Percentiles rank a stretch among this genome's conserved stretches.
Evolutionary conservation across 192 early-diverging fungal species (phyloP).

Genomic region (Backusella sp.): DNA sequence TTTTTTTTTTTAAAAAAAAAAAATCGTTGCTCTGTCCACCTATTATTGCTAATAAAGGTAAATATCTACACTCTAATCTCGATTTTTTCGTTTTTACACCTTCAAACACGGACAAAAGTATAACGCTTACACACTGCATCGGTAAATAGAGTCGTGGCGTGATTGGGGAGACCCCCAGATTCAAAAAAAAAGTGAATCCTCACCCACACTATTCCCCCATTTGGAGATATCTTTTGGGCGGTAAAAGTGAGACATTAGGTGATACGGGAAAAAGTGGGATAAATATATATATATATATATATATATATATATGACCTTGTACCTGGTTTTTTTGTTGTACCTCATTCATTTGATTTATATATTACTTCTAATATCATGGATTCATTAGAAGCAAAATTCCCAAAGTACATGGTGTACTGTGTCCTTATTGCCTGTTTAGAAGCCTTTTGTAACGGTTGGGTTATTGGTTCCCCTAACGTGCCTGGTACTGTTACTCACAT

Average conservation of each 20-base stretch:
- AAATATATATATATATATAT: neutral
- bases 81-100: neutral
- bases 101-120: neutral
- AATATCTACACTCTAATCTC: neutral
- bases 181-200: neutral
- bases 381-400: constrained; percentile 38
- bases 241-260: neutral
- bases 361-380: constrained; percentile 23
- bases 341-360: neutral
- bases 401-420: constrained; percentile 43
- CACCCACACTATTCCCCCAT: neutral
- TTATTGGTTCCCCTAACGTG: constrained; percentile 47
- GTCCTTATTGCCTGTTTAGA: constrained; percentile 36
- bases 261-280: neutral
- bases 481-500: constrained; percentile 35
- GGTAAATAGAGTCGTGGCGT: neutral
- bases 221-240: neutral
- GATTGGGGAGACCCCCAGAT: neutral
- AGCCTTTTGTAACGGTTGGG: constrained; percentile 40
- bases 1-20: neutral
- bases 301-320: neutral
- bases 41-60: neutral
- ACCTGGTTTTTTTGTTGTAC: neutral
- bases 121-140: neutral
- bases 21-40: too few species aligned